Percentiles rank a stretch among this genome's conserved stretches.
phyloP scores from a whole-genome alignment of 106 monocot species.

The Allium cepa region DNA sequence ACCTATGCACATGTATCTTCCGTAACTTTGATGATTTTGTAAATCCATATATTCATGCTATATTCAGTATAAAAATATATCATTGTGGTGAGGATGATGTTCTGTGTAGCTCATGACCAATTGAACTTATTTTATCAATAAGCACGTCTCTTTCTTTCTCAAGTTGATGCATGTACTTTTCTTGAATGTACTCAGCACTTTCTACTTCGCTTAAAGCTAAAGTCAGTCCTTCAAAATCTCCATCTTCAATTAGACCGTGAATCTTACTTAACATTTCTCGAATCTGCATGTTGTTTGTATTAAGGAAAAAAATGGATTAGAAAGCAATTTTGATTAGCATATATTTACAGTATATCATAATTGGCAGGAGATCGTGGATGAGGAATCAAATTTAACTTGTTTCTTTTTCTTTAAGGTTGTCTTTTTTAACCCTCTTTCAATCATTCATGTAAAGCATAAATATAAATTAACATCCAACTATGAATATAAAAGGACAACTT shows the following conservation, averaged over 20 bases:
- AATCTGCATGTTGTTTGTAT: slow-evolving; percentile 27
- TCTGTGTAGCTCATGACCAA: slow-evolving; percentile 55
- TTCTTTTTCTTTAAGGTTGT: background rate
- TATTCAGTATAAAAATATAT: too few relatives aligned
- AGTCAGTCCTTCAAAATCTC: slow-evolving; percentile 53
- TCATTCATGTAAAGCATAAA: background rate
- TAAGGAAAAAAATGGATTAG: background rate
- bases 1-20: too few relatives aligned
- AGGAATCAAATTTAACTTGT: background rate
- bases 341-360: background rate
- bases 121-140: slow-evolving; percentile 54
- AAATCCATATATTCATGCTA: too few relatives aligned
- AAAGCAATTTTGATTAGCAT: background rate
- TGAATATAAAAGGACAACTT: background rate
- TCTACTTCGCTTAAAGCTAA: slow-evolving; percentile 52
- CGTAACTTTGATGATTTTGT: too few relatives aligned
- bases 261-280: slow-evolving; percentile 55
- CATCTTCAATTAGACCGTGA: slow-evolving; percentile 33
- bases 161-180: slow-evolving; percentile 63
- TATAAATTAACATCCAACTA: background rate
- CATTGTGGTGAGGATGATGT: slow-evolving; percentile 24
- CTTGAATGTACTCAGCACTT: slow-evolving; percentile 44
- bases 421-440: background rate
- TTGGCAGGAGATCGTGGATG: background rate
- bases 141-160: slow-evolving; percentile 61